phyloP scores from a whole-genome alignment of 2,329 filamentous ascomycete species.

The Aspergillus persii region DNA sequence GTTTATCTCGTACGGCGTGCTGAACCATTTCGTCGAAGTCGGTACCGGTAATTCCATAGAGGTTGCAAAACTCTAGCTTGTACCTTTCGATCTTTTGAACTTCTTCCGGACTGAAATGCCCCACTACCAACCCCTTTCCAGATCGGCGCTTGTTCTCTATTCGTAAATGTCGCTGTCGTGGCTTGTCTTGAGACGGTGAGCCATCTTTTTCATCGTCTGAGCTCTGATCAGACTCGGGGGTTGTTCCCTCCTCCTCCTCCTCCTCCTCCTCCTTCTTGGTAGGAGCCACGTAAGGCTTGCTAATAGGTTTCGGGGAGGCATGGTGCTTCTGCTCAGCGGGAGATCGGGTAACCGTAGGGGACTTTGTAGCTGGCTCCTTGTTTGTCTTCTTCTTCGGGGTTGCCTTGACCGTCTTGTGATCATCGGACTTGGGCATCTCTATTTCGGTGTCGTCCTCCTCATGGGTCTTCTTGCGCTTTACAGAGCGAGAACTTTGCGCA shows the following conservation, averaged over 20 bases:
- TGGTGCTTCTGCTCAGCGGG: background rate
- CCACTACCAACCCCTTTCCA: slow-evolving; percentile 18
- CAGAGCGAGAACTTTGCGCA: slow-evolving; percentile 12
- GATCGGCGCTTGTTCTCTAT: background rate
- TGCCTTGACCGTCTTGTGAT: background rate
- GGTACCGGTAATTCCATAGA: slow-evolving; percentile 18
- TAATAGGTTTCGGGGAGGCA: background rate
- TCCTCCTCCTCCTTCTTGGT: background rate
- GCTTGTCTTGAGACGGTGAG: background rate
- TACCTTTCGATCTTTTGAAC: slow-evolving; percentile 29
- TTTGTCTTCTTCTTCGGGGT: background rate
- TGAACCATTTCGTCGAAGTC: slow-evolving; percentile 36
- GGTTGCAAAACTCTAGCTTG: slow-evolving; percentile 36
- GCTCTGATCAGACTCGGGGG: background rate
- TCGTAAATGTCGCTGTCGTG: background rate
- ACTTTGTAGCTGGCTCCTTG: background rate
- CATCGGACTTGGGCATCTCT: slow-evolving; percentile 9
- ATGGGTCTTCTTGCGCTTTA: slow-evolving; percentile 29
- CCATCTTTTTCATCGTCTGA: background rate
- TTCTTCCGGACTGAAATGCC: slow-evolving; percentile 33
- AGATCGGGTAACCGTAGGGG: background rate
- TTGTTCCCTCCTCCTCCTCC: background rate
- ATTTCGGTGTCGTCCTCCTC: slow-evolving; percentile 15
- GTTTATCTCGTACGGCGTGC: slow-evolving; percentile 27
- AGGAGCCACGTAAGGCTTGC: background rate